A percentile compares a stretch with the other conserved stretches of the same genome.
Conservation (phyloP, 78 protist genomes). For the Dictyostelium purpureum region DNA sequence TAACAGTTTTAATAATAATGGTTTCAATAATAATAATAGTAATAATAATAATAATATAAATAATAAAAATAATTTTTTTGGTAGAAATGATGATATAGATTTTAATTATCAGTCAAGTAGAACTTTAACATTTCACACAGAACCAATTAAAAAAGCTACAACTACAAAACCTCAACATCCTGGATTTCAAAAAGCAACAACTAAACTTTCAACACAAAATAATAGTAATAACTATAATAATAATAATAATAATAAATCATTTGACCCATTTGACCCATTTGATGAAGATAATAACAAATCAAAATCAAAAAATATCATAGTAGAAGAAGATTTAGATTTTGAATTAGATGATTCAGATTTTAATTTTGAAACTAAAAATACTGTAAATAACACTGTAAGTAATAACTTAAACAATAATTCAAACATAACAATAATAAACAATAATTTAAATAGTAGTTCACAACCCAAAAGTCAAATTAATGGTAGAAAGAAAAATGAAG, state of each 20-base stretch:
- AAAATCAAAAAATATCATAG: neutral
- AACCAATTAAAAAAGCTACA: neutral
- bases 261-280: neutral
- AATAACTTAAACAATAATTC: neutral
- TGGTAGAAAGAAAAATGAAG: neutral
- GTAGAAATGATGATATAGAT: too few relatives aligned
- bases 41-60: neutral
- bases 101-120: too few relatives aligned
- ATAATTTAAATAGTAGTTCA: neutral
- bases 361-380: neutral
- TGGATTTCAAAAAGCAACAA: neutral
- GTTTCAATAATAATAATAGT: neutral
- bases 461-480: neutral
- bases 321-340: conserved; percentile 24
- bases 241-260: neutral
- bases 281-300: neutral
- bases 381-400: neutral
- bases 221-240: neutral
- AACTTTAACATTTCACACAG: neutral
- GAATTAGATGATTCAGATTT: neutral
- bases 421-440: neutral
- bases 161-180: neutral
- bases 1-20: neutral
- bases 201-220: too few relatives aligned
- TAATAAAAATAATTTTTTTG: neutral